Evolutionary conservation across 1,284 basidiomycete species (phyloP), one percentile per base, ranked within the genome.

Genomic region (Termitomyces sp.): DNA sequence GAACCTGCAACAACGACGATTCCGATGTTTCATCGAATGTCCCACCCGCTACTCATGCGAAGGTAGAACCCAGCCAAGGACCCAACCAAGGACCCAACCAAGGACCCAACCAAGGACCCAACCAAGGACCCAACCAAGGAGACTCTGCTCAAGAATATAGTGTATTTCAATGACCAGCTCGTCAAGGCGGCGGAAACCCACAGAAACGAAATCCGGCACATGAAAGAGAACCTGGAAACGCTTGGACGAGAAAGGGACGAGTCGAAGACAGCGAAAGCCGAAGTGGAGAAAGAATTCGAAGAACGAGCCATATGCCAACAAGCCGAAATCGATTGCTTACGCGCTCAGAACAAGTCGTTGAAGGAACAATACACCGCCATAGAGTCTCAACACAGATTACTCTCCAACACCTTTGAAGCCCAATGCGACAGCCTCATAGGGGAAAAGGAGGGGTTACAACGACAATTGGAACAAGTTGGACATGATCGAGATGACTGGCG

Each of bases 401-500:
- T 52, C 5, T 31, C 33, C 4, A 28, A 46, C 13, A 28, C 41
- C 8, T 24, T 55, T 10, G 30, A 45, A 30, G 19, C 19, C 24
- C 49, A 52, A n/a, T 36, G 34, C n/a, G 34, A 24, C 7, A 34
- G 41, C 4, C 13, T 49, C 9, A 41, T 30, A 26, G 43, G 33
- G 21, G 51, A 39, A 28, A 55, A 44, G 38, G 33, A 38, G 31
- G 31, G 2, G 8, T 31, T 48, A 21, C 44, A 34, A 19, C 10
- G 24, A n/a, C 39, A 21, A 19, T 24, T 44, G 28, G 17, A 42
- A 38, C 10, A 40, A 55, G 46, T 51, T 17, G 5, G 50, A 19
- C 24, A 19, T 3, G 50, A 64, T 24, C 28, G 56, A 7, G 58
- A 59, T 34, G 44, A 53, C 5, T 48, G 57, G 53, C 53, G 44